Conservation (phyloP, 2,329 filamentous ascomycete genomes). For the Knufia petricola region DNA sequence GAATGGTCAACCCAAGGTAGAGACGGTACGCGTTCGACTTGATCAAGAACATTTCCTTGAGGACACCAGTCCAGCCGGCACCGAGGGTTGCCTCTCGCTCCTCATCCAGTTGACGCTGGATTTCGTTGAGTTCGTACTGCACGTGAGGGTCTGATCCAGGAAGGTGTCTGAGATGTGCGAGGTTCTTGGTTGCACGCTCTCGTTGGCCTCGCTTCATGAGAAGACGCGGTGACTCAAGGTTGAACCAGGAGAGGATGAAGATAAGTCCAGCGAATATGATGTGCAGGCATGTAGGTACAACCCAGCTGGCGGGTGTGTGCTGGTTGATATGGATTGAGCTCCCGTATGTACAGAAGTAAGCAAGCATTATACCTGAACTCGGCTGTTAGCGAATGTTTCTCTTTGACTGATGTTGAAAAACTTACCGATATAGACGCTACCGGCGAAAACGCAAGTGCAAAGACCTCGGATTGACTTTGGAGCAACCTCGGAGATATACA, state of each 20-base stretch:
- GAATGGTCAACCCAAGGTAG: constrained; percentile 57
- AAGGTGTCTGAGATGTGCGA: constrained; percentile 52
- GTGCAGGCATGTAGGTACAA: constrained; percentile 64
- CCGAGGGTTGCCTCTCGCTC: constrained; percentile 64
- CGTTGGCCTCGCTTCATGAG: constrained; percentile 55
- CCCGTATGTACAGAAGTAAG: constrained; percentile 50
- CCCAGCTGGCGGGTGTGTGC: constrained; percentile 38
- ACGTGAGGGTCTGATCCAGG: constrained; percentile 52
- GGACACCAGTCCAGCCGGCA: constrained; percentile 51
- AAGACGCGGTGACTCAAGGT: constrained; percentile 61
- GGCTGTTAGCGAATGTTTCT: too few relatives aligned
- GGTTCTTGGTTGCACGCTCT: constrained; percentile 37
- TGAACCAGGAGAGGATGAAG: constrained; percentile 58
- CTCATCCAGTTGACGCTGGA: constrained; percentile 56
- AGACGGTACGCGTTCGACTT: constrained; percentile 64
- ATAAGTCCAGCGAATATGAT: constrained; percentile 69
- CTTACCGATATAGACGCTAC: too few relatives aligned
- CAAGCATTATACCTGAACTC: constrained; percentile 67
- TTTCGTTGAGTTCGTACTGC: constrained; percentile 51
- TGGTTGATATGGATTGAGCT: constrained; percentile 43
- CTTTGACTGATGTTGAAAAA: too few relatives aligned
- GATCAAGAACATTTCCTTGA: constrained; percentile 60
- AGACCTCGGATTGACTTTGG: constrained; percentile 61
- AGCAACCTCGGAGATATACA: constrained; percentile 64
- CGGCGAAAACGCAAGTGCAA: constrained; percentile 62